A percentile compares a stretch with the other conserved stretches of the same genome.
These are phyloP conservation scores for Dactylellina parvicollis DNA, from an alignment of 2,329 filamentous ascomycete species.

Conservation along the genomic window DNA sequence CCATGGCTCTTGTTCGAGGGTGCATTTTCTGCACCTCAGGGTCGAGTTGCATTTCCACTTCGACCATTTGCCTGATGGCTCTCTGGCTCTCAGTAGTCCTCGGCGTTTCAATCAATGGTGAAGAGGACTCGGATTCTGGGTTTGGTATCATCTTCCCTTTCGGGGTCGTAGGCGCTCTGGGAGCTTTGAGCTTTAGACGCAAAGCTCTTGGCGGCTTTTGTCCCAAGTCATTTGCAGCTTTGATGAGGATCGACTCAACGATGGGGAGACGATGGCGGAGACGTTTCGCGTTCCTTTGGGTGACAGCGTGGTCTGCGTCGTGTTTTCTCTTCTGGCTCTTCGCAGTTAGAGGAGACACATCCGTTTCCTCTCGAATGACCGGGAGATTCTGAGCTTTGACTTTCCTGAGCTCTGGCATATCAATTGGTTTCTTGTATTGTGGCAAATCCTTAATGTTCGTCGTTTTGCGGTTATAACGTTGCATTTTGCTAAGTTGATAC, in stretches of 20 bases:
- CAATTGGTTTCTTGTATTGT: not conserved
- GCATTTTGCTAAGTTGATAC: not conserved
- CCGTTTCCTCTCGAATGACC: not conserved
- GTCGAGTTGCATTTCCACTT: conserved; percentile 9
- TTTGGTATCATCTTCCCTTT: conserved; percentile 7
- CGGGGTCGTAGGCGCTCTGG: conserved; percentile 23
- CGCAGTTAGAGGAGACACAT: not conserved
- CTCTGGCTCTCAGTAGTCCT: conserved; percentile 16
- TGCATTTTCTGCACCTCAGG: not conserved
- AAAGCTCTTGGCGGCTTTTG: conserved; percentile 19
- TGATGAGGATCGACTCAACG: not conserved
- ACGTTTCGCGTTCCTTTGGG: not conserved
- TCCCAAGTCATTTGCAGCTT: not conserved
- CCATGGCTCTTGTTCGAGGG: not conserved
- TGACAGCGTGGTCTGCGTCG: not conserved
- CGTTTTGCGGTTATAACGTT: not conserved
- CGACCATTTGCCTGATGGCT: conserved; percentile 13
- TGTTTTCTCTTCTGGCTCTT: not conserved
- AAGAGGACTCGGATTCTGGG: not conserved
- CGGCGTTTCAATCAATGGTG: not conserved
- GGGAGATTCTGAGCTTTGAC: not conserved
- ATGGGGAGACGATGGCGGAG: not conserved
- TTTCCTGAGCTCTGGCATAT: not conserved
- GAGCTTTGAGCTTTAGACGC: not conserved
- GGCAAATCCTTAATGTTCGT: conserved; percentile 15